Conservation (phyloP, 495 filamentous ascomycete species). For the Aspergillus taichungensis region DNA sequence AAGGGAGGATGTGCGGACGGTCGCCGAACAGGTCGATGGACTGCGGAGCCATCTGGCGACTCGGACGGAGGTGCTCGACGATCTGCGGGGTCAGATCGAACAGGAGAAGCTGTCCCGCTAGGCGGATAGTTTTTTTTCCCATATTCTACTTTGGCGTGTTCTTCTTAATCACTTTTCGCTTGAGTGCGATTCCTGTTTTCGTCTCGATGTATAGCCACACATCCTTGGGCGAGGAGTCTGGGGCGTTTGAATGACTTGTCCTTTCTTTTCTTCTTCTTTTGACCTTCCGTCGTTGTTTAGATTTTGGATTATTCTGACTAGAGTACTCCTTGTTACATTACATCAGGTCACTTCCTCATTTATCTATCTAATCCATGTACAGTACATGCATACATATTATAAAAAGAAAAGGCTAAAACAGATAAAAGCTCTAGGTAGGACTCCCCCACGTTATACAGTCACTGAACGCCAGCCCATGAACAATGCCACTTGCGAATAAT, state of each 20-base stretch:
- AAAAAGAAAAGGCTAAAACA: background rate
- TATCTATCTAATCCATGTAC: constrained; percentile 11
- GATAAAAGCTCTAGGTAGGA: background rate
- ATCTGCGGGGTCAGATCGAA: constrained; percentile 39
- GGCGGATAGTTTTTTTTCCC: background rate
- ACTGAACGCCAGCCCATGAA: background rate
- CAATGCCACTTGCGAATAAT: background rate
- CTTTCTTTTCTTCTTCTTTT: constrained; percentile 4
- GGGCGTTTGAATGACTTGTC: constrained; percentile 30
- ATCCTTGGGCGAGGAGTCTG: constrained; percentile 24
- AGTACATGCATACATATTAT: constrained; percentile 5
- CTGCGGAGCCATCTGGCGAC: constrained; percentile 40
- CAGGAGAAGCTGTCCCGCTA: constrained; percentile 36
- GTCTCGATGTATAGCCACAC: constrained; percentile 26
- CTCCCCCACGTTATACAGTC: background rate
- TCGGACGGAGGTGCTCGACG: constrained; percentile 34
- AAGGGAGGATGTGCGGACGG: constrained; percentile 38
- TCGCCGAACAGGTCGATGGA: constrained; percentile 46
- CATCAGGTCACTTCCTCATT: background rate
- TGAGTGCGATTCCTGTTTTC: constrained; percentile 12
- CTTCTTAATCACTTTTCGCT: background rate
- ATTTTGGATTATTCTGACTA: background rate
- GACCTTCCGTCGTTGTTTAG: constrained; percentile 2
- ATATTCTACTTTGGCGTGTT: background rate
- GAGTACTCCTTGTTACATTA: background rate